Evolutionary conservation across 352 stramenopile species (phyloP).

Genomic region (Phytophthora fragariaefolia): DNA sequence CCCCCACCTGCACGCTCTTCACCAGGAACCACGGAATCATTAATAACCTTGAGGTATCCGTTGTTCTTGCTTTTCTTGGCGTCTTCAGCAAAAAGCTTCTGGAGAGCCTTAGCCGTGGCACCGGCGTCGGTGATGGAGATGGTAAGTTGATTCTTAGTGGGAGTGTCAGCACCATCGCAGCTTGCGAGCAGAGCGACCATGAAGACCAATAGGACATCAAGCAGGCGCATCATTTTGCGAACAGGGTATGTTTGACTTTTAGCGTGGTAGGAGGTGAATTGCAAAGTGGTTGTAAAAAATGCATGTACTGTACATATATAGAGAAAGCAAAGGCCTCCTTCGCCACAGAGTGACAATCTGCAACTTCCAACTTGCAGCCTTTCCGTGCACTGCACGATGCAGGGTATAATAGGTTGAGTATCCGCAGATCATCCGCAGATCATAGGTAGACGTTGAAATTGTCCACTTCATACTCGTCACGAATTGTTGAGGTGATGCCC

Average conservation of each 20-base stretch:
- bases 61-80: conserved; percentile 22
- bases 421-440: conserved; percentile 17
- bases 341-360: no score
- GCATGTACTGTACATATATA: no score
- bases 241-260: neutral
- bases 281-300: conserved; percentile 19
- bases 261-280: conserved; percentile 5
- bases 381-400: no score
- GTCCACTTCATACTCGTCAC: neutral
- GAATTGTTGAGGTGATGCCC: neutral
- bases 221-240: conserved; percentile 14
- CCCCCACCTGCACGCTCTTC: conserved; percentile 14
- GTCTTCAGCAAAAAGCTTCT: conserved; percentile 22
- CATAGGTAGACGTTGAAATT: neutral
- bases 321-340: no score
- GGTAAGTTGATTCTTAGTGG: conserved; percentile 20
- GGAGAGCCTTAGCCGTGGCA: conserved; percentile 16
- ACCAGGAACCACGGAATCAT: neutral
- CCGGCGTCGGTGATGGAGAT: conserved; percentile 15
- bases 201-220: conserved; percentile 6
- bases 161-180: neutral
- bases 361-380: no score
- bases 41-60: conserved; percentile 21
- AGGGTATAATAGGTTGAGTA: conserved; percentile 2
- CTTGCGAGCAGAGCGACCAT: conserved; percentile 6